A percentile compares a stretch with the other conserved stretches of the same genome.
Evolutionary conservation across 805 yeast species (phyloP).

Genomic region (Yamadazyma phyllophila): DNA sequence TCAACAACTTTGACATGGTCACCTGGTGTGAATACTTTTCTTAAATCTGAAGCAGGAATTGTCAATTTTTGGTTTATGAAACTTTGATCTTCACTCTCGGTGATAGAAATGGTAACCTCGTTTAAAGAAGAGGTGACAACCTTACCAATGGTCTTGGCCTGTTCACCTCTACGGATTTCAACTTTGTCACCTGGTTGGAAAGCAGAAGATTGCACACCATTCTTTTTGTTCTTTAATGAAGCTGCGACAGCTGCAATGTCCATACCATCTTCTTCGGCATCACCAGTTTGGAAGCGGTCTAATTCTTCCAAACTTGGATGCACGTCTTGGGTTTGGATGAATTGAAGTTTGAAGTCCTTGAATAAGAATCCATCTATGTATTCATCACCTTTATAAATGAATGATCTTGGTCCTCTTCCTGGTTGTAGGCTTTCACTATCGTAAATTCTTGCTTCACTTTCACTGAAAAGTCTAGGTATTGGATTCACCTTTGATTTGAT

Average conservation of each 20-base stretch:
- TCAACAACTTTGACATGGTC: slow-evolving; percentile 91
- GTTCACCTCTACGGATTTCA: slow-evolving; percentile 90
- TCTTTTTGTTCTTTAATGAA: slow-evolving; percentile 59
- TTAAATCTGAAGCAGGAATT: slow-evolving; percentile 74
- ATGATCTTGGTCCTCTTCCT: slow-evolving; percentile 59
- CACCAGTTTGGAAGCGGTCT: slow-evolving; percentile 72
- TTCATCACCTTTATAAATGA: slow-evolving; percentile 80
- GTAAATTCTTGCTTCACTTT: slow-evolving; percentile 81
- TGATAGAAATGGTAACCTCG: slow-evolving; percentile 50
- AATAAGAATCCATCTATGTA: slow-evolving; percentile 83
- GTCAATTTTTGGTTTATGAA: slow-evolving; percentile 63
- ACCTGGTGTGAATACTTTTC: slow-evolving; percentile 86
- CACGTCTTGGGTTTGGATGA: slow-evolving; percentile 75
- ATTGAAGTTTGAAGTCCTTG: slow-evolving; percentile 83
- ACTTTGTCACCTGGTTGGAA: slow-evolving; percentile 95
- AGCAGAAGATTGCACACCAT: slow-evolving; percentile 24
- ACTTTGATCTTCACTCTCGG: slow-evolving; percentile 55
- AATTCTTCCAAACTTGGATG: slow-evolving; percentile 87
- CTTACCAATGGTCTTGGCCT: slow-evolving; percentile 80
- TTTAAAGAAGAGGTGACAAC: slow-evolving; percentile 63
- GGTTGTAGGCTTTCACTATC: slow-evolving; percentile 73
- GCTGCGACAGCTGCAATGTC: slow-evolving; percentile 86
- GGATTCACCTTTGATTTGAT: slow-evolving; percentile 68
- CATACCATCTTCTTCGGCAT: slow-evolving; percentile 75
- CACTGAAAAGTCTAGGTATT: slow-evolving; percentile 81